phyloP scores from a whole-genome alignment of 1,284 basidiomycete genomes.

The Neolentinus lepideus region DNA sequence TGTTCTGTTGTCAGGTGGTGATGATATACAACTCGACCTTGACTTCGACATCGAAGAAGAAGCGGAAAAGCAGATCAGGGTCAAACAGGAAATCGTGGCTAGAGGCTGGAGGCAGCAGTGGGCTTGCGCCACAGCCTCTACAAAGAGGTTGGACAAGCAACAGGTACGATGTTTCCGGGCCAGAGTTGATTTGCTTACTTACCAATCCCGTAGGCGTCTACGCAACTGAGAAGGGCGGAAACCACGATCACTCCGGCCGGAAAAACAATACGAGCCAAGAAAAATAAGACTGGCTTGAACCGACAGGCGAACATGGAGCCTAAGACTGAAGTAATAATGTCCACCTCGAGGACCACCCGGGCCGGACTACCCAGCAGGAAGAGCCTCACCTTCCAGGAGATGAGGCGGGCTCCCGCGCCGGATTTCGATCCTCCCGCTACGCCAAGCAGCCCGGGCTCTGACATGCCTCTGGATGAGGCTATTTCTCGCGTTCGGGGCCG shows the following conservation, averaged over 20 bases:
- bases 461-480: neutral
- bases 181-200: neutral
- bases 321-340: neutral
- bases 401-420: neutral
- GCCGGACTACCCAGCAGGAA: neutral
- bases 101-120: conserved; percentile 57
- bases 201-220: conserved; percentile 18
- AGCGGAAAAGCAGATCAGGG: conserved; percentile 14
- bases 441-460: neutral
- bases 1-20: neutral
- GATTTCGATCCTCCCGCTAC: neutral
- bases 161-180: neutral
- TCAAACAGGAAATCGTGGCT: conserved; percentile 37
- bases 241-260: conserved; percentile 42
- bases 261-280: neutral
- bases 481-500: neutral
- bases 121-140: conserved; percentile 22
- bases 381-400: conserved; percentile 1
- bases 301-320: neutral
- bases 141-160: neutral
- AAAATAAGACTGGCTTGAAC: neutral
- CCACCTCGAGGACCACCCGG: neutral
- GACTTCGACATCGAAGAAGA: conserved; percentile 20
- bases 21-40: neutral
- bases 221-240: conserved; percentile 31